Base-by-base conservation (phyloP, 1,139 yeast genomes). In the Lodderomyces margitis region DNA sequence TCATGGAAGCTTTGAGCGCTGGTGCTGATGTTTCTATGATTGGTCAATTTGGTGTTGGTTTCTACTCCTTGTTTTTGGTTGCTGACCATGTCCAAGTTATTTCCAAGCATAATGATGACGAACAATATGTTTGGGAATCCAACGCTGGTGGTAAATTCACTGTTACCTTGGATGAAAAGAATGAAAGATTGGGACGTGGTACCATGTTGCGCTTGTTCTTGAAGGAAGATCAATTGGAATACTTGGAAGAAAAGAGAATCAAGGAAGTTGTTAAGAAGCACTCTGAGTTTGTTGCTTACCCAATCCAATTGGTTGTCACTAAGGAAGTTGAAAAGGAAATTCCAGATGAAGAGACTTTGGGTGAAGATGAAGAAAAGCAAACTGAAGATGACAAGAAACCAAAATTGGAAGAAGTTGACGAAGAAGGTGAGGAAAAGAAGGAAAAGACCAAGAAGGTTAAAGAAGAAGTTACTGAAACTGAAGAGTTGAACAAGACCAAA, bases 31-130 rank as follows among this genome's bases (percentile, higher is more conserved):
- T 94, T 54, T 89, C 98, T 54, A 94, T 94, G 98, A 94, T 94
- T 76, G 99, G 99, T 81, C 98, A 94, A 77, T 94, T 94, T 78
- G 99, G 99, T 88, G 98, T 94, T 60, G 99, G 99, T 82, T 94
- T 94, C 92, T 94, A 94, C 86, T 92, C 99, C 45, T 80, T 92
- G 58, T 94, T 94, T 87, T 83, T 94, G 78, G 98, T 94, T 64
- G 98, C 98, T 62, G 99, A 94, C 77, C 89, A 83, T 62, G 98
- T 94, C 53, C 97, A 92, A 77, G 98, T 94, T 58, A 88, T 94
- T 67, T 87, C 98, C 52, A 94, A 94, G 81, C 86, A 91, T 81
- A 94, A 94, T 66, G 98, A 94, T 62, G 99, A 94, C 68, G 98
- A 92, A 70, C 99, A 94, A 77, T 94, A 94, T 83, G 77, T 92